Evolutionary conservation across 305 asterid species (phyloP).

Genomic region (Striga hermonthica): DNA sequence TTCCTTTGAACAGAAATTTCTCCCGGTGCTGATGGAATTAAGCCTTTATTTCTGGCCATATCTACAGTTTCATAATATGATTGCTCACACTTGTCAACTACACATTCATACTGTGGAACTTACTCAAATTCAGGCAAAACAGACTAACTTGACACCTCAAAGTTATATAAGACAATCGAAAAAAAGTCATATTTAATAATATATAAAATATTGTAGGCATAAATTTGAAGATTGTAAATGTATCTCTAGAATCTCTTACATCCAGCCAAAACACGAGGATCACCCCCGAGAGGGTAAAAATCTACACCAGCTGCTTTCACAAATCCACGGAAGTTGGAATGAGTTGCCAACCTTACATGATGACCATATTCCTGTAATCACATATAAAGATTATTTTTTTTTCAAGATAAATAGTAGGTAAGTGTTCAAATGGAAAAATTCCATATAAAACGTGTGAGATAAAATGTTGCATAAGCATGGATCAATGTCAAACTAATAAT

Average conservation of each 20-base stretch:
- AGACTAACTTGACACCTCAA: not conserved
- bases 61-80: slow-evolving; percentile 43
- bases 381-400: not conserved
- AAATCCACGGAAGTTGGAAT: slow-evolving; percentile 76
- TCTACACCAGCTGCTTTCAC: slow-evolving; percentile 89
- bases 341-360: slow-evolving; percentile 91
- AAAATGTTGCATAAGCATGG: no score
- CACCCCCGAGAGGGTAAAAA: slow-evolving; percentile 93
- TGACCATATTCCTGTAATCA: slow-evolving; percentile 79
- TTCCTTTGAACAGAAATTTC: slow-evolving; percentile 76
- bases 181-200: not conserved
- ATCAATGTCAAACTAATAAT: no score
- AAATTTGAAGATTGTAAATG: slow-evolving; percentile 26
- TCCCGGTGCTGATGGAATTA: slow-evolving; percentile 85
- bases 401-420: no score
- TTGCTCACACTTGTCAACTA: slow-evolving; percentile 24
- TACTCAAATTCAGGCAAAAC: not conserved
- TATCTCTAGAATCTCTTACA: slow-evolving; percentile 72
- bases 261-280: slow-evolving; percentile 96
- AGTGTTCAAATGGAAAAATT: no score
- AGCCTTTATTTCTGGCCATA: slow-evolving; percentile 98
- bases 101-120: not conserved
- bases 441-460: not conserved
- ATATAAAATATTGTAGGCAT: slow-evolving; percentile 10
- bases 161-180: not conserved